These are phyloP conservation scores for Fraxinus floribunda DNA, from an alignment of 305 asterid genomes.

Conservation along the genomic window DNA sequence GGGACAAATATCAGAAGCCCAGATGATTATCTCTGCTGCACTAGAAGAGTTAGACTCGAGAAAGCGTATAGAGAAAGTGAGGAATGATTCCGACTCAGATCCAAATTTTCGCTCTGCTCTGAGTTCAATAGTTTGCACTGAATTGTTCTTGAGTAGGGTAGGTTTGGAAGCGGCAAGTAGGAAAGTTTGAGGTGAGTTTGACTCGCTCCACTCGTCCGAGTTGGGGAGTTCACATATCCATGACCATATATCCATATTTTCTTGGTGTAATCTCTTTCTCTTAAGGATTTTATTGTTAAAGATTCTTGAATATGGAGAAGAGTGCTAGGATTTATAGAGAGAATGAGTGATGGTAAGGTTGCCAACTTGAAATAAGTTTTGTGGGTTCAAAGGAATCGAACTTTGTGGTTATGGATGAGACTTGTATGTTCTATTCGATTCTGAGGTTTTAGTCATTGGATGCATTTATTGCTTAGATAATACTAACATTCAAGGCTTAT, in stretches of 20 bases:
- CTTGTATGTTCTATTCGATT: constrained; percentile 26
- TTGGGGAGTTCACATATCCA: constrained; percentile 76
- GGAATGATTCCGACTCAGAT: constrained; percentile 33
- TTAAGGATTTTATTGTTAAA: not conserved
- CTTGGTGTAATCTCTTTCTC: not conserved
- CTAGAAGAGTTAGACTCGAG: constrained; percentile 33
- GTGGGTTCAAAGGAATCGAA: constrained; percentile 36
- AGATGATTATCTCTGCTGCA: constrained; percentile 32
- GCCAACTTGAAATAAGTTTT: constrained; percentile 51
- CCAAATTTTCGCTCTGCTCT: constrained; percentile 42
- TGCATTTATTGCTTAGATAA: constrained; percentile 40
- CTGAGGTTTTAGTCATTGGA: constrained; percentile 37
- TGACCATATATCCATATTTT: constrained; percentile 74
- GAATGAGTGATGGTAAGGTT: constrained; percentile 51
- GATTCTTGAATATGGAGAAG: not conserved
- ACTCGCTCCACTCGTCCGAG: constrained; percentile 46
- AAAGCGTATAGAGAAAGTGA: constrained; percentile 48
- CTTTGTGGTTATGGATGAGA: constrained; percentile 37
- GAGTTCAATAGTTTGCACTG: constrained; percentile 44
- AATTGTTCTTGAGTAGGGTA: not conserved
- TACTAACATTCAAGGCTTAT: not conserved
- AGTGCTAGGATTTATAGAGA: constrained; percentile 31
- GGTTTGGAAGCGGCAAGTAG: constrained; percentile 43
- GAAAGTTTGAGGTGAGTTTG: constrained; percentile 35
- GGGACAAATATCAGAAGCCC: constrained; percentile 63